These are phyloP conservation scores for Sphagnum magellanicum DNA, from an alignment of 228 moss, liverwort and hornwort species.

Conservation along the genomic window DNA sequence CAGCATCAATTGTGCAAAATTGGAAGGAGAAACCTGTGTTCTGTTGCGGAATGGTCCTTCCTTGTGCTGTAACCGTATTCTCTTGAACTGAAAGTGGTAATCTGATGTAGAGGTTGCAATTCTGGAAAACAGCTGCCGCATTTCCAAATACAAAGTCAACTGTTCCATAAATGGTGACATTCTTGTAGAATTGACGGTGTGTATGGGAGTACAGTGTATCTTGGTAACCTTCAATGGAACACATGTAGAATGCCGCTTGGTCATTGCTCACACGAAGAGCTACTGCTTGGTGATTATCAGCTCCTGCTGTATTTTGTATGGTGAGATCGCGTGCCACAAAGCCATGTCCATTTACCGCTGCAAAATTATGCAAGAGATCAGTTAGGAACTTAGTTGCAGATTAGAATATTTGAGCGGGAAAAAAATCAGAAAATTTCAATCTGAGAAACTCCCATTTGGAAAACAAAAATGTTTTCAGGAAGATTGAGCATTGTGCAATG, in stretches of 20 bases:
- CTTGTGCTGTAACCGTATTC: slow-evolving; percentile 54
- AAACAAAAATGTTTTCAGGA: too few species aligned
- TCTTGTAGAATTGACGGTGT: slow-evolving; percentile 58
- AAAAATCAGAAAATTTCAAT: neutral
- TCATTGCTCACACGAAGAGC: slow-evolving; percentile 49
- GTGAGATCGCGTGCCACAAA: slow-evolving; percentile 59
- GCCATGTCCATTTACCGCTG: slow-evolving; percentile 51
- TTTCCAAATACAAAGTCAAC: slow-evolving; percentile 76
- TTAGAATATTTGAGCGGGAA: neutral
- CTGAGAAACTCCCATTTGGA: neutral
- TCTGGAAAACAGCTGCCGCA: slow-evolving; percentile 65
- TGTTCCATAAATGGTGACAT: slow-evolving; percentile 55
- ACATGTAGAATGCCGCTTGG: slow-evolving; percentile 27
- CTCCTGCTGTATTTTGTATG: slow-evolving; percentile 71
- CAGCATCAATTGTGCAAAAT: slow-evolving; percentile 29
- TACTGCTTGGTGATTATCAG: slow-evolving; percentile 61
- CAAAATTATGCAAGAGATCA: neutral
- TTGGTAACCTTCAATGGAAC: slow-evolving; percentile 54
- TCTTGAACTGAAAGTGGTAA: slow-evolving; percentile 28
- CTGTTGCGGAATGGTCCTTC: slow-evolving; percentile 36
- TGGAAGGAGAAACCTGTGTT: slow-evolving; percentile 60
- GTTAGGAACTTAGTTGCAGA: neutral
- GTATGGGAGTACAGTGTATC: slow-evolving; percentile 61
- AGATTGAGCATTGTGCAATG: neutral
- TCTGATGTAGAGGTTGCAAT: slow-evolving; percentile 31